These are phyloP conservation scores for Schizochytrium sp. DNA, from an alignment of 108 stramenopile species.

Conservation along the genomic window DNA sequence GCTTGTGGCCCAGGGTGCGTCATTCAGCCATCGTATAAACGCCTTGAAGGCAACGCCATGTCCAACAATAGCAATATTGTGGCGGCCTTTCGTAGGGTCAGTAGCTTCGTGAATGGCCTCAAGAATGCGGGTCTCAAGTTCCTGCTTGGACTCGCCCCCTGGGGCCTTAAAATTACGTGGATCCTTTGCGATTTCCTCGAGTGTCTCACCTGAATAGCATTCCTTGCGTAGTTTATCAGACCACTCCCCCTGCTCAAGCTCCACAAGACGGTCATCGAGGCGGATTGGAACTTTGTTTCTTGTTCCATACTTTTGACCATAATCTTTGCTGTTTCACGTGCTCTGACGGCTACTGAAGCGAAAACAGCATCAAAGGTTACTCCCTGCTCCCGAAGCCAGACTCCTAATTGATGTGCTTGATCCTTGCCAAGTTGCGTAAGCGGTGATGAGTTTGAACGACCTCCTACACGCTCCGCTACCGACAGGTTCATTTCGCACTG, in stretches of 20 bases:
- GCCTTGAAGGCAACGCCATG: conserved; percentile 16
- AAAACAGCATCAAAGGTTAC: background rate
- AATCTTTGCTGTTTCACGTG: background rate
- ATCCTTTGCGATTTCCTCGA: background rate
- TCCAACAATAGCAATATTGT: background rate
- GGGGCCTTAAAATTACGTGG: conserved; percentile 14
- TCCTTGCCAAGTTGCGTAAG: background rate
- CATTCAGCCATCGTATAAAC: conserved; percentile 12
- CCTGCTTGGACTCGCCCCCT: conserved; percentile 29
- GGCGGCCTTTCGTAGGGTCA: background rate
- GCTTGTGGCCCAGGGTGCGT: background rate
- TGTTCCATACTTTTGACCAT: background rate
- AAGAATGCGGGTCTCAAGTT: conserved; percentile 23
- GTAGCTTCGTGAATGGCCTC: conserved; percentile 21
- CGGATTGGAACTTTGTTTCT: background rate
- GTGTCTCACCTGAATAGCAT: background rate
- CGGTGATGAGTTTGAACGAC: background rate
- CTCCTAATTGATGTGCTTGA: background rate
- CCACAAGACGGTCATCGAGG: conserved; percentile 17
- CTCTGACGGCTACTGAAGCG: background rate
- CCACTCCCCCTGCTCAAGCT: conserved; percentile 10
- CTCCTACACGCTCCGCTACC: background rate
- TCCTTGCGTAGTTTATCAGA: background rate
- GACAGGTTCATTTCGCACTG: conserved; percentile 46
- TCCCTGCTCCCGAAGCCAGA: background rate